Percentiles rank a stretch among this genome's conserved stretches.
These are phyloP conservation scores for Mortierella claussenii DNA, from an alignment of 192 early-diverging fungal species.

Conservation along the genomic window DNA sequence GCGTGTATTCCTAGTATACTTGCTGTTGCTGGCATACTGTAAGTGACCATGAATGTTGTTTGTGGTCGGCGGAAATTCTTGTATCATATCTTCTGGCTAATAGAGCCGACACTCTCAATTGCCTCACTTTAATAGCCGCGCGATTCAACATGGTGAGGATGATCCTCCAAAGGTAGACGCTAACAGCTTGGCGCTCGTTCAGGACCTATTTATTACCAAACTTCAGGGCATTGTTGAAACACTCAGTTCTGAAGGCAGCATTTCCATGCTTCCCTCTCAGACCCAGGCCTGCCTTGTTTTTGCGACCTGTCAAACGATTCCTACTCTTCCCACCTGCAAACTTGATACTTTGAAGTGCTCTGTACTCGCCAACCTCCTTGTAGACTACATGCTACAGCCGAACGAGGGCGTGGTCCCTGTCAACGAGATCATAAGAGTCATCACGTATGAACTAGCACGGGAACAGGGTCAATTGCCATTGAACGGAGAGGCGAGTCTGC, in stretches of 20 bases:
- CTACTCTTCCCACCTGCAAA: constrained; percentile 40
- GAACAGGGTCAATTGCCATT: constrained; percentile 4
- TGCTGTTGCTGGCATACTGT: constrained; percentile 41
- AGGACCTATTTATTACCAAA: constrained; percentile 31
- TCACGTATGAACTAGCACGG: constrained; percentile 20
- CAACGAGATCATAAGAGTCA: constrained; percentile 30
- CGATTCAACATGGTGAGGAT: constrained; percentile 45
- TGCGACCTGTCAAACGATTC: constrained; percentile 37
- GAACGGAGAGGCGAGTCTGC: constrained; percentile 5
- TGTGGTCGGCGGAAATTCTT: too few relatives aligned
- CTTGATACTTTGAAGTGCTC: constrained; percentile 13
- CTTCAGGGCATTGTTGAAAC: constrained; percentile 3
- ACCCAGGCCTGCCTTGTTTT: constrained; percentile 44
- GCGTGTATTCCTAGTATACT: constrained; percentile 18
- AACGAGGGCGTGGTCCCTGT: constrained; percentile 40
- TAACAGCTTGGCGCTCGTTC: constrained; percentile 35
- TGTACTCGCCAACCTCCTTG: constrained; percentile 20
- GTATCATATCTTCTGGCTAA: too few relatives aligned
- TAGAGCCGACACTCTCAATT: neutral
- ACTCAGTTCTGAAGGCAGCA: neutral
- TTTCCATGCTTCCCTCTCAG: constrained; percentile 1
- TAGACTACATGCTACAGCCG: constrained; percentile 31
- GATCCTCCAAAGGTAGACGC: constrained; percentile 33
- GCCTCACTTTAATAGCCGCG: constrained; percentile 14
- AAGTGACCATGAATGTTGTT: too few relatives aligned